phyloP scores from a whole-genome alignment of 2,329 filamentous ascomycete species.

The Cordyceps militaris region DNA sequence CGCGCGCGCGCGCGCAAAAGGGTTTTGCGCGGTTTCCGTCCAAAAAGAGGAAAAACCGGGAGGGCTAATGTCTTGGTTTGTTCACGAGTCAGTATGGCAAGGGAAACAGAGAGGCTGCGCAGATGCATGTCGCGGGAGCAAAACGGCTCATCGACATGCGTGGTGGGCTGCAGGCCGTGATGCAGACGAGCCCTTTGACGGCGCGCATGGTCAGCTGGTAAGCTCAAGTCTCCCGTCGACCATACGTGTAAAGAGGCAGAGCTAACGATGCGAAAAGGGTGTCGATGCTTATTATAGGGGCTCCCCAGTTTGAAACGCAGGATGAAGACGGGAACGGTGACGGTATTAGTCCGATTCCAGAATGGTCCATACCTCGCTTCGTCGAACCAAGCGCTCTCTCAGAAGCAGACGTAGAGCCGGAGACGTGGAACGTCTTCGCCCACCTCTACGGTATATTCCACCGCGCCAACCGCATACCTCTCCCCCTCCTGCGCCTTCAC shows the following conservation, averaged over 20 bases:
- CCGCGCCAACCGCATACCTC: constrained; percentile 18
- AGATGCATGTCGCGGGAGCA: constrained; percentile 43
- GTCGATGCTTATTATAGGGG: constrained; percentile 46
- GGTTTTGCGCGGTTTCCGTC: too few species aligned
- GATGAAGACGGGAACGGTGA: constrained; percentile 40
- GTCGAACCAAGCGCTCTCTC: constrained; percentile 15
- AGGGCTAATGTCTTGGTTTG: background rate
- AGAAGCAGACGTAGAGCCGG: constrained; percentile 25
- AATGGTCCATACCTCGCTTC: constrained; percentile 34
- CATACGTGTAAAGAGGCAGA: background rate
- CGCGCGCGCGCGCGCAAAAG: too few species aligned
- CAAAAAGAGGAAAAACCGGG: background rate
- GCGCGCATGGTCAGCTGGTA: constrained; percentile 50
- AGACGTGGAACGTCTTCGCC: constrained; percentile 30
- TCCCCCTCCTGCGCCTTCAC: constrained; percentile 40
- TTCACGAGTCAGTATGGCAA: constrained; percentile 40
- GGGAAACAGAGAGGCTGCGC: constrained; percentile 36
- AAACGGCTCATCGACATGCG: constrained; percentile 41
- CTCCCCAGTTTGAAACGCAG: constrained; percentile 46
- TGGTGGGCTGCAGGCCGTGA: constrained; percentile 43
- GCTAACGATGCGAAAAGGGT: constrained; percentile 34
- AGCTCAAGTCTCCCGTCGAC: constrained; percentile 16
- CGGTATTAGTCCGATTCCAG: constrained; percentile 40
- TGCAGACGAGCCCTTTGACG: constrained; percentile 43
- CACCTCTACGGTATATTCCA: constrained; percentile 40